Evolutionary conservation across 768 basidiomycete species (phyloP).

Genomic region (Pulveroboletus sp.): DNA sequence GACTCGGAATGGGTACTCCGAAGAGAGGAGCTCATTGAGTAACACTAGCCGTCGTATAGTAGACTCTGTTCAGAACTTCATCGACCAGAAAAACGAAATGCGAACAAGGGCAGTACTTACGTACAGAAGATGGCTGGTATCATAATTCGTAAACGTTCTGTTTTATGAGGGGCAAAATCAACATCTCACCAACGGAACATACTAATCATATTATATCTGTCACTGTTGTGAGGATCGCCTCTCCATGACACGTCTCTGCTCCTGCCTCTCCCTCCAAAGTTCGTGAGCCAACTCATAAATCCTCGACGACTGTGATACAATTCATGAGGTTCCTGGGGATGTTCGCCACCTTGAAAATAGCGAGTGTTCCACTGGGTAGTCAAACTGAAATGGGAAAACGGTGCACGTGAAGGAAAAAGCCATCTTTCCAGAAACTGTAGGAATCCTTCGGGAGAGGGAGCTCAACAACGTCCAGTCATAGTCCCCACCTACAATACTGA

Average conservation of each 20-base stretch:
- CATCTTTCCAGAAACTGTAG: conserved; percentile 11
- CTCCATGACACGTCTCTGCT: conserved; percentile 5
- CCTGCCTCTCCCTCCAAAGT: not conserved
- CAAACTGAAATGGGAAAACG: conserved; percentile 2
- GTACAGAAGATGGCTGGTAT: too few species aligned
- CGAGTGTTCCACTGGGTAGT: not conserved
- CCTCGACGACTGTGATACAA: conserved; percentile 3
- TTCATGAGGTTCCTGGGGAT: not conserved
- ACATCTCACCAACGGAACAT: too few species aligned
- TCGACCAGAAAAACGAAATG: too few species aligned
- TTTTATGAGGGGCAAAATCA: too few species aligned
- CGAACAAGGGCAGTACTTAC: too few species aligned
- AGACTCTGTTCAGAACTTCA: too few species aligned
- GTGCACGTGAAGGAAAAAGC: conserved; percentile 10
- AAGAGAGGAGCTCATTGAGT: too few species aligned
- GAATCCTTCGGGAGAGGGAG: conserved; percentile 8
- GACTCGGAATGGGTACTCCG: too few species aligned
- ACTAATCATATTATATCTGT: too few species aligned
- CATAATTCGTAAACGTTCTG: too few species aligned
- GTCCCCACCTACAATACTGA: not conserved
- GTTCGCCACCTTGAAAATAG: not conserved
- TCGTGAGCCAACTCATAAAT: not conserved
- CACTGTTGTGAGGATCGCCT: not conserved
- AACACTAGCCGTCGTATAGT: too few species aligned
- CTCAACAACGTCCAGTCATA: conserved; percentile 3